Percentiles rank a stretch among this genome's conserved stretches.
Evolutionary conservation across 495 filamentous ascomycete genomes (phyloP).

Genomic region (Oidiodendron maius): DNA sequence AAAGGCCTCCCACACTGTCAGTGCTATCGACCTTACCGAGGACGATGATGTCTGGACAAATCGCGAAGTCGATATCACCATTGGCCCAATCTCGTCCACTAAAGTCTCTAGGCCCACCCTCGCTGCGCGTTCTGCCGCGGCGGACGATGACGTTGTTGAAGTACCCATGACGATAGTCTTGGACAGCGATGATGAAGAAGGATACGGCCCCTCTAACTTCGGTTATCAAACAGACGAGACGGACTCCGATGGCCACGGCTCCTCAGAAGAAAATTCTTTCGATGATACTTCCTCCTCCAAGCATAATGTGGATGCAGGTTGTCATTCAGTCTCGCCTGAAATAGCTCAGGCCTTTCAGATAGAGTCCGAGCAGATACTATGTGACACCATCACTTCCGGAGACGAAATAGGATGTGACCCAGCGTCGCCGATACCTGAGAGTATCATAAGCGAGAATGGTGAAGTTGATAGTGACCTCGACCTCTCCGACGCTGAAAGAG

Average conservation of each 20-base stretch:
- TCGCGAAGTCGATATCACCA: too few relatives aligned
- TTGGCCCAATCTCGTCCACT: too few relatives aligned
- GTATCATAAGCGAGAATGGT: not conserved
- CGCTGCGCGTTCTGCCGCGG: constrained; percentile 9
- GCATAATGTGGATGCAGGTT: too few relatives aligned
- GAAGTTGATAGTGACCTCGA: constrained; percentile 21
- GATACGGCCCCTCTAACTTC: constrained; percentile 22
- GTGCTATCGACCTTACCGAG: constrained; percentile 19
- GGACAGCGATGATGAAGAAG: constrained; percentile 23
- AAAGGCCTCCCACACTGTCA: constrained; percentile 21
- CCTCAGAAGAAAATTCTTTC: not conserved
- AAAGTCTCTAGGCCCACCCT: too few relatives aligned
- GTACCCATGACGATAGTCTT: too few relatives aligned
- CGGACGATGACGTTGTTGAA: constrained; percentile 1
- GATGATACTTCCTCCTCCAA: too few relatives aligned
- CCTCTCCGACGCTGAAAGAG: constrained; percentile 16
- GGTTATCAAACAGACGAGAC: constrained; percentile 8
- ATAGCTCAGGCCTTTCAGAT: too few relatives aligned
- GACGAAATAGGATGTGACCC: too few relatives aligned
- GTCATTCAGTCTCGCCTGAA: too few relatives aligned
- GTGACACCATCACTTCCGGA: too few relatives aligned
- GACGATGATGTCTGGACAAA: too few relatives aligned
- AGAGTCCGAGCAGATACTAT: too few relatives aligned
- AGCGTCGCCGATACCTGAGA: constrained; percentile 1
- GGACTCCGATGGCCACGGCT: not conserved